Conservation (phyloP, 2,329 filamentous ascomycete species). For the Neurospora sp. region DNA sequence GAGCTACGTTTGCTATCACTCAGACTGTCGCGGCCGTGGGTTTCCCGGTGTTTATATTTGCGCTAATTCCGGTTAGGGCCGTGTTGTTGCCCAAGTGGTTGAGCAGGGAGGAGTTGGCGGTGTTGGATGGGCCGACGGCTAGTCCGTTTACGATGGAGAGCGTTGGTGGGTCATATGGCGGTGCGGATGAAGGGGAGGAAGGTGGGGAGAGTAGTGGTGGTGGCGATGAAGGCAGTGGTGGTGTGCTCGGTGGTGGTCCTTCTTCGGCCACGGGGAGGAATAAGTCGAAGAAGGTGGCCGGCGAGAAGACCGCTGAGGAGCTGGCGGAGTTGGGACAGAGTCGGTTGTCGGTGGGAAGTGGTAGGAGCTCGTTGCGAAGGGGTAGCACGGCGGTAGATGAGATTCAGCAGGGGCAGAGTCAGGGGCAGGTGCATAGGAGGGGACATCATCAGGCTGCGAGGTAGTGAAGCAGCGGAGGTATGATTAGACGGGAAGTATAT, state of each 20-base stretch:
- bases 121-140: conserved; percentile 64
- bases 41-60: conserved; percentile 65
- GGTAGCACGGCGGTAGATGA: conserved; percentile 8
- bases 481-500: neutral
- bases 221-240: conserved; percentile 3
- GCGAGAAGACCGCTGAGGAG: conserved; percentile 23
- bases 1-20: conserved; percentile 71
- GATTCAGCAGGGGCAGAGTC: neutral
- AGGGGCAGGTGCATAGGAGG: neutral
- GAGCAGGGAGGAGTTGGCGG: conserved; percentile 45
- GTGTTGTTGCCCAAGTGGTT: conserved; percentile 55
- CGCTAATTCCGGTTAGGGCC: conserved; percentile 56
- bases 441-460: neutral
- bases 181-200: conserved; percentile 4
- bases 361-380: conserved; percentile 6
- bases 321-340: conserved; percentile 27
- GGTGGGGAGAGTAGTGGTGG: conserved; percentile 3
- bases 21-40: conserved; percentile 74
- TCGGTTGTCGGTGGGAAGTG: conserved; percentile 3
- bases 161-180: conserved; percentile 53
- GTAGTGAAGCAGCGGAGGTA: neutral
- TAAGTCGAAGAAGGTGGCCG: conserved; percentile 1
- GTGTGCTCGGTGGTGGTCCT: neutral
- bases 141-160: conserved; percentile 68
- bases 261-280: neutral